Conservation (phyloP, 495 filamentous ascomycete species). For the Schizothecium vesticola region DNA sequence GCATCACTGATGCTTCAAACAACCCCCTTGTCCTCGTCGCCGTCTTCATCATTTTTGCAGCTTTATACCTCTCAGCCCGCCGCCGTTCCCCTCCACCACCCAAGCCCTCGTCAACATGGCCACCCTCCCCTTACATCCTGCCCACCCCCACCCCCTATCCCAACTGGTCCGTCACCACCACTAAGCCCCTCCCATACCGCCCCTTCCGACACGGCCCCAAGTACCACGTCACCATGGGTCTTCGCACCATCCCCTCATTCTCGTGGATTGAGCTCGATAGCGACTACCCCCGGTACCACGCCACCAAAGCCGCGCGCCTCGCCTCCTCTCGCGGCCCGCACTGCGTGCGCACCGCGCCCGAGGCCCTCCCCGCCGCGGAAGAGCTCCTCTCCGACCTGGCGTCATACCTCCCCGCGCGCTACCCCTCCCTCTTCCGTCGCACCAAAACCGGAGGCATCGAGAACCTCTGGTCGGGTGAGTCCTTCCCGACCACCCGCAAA, state of each 20-base stretch:
- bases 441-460: conserved; percentile 58
- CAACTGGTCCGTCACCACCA: conserved; percentile 62
- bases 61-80: not conserved
- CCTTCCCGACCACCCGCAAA: conserved; percentile 54
- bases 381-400: conserved; percentile 75
- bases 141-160: conserved; percentile 63
- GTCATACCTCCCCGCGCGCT: conserved; percentile 73
- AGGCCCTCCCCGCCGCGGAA: conserved; percentile 69
- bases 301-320: conserved; percentile 67
- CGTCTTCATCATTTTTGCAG: not conserved
- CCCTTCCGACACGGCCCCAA: conserved; percentile 77
- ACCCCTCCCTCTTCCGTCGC: conserved; percentile 64
- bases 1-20: not conserved
- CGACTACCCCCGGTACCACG: conserved; percentile 71
- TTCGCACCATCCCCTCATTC: conserved; percentile 69
- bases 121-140: conserved; percentile 60
- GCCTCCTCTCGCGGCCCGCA: conserved; percentile 60
- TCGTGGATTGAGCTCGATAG: conserved; percentile 92
- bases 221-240: conserved; percentile 74
- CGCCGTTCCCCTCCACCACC: not conserved
- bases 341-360: conserved; percentile 66
- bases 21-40: not conserved
- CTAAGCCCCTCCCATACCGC: conserved; percentile 77
- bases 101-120: conserved; percentile 45
- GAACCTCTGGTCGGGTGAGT: conserved; percentile 68